These are phyloP conservation scores for Ciborinia camelliae DNA, from an alignment of 2,329 filamentous ascomycete species.

Conservation along the genomic window DNA sequence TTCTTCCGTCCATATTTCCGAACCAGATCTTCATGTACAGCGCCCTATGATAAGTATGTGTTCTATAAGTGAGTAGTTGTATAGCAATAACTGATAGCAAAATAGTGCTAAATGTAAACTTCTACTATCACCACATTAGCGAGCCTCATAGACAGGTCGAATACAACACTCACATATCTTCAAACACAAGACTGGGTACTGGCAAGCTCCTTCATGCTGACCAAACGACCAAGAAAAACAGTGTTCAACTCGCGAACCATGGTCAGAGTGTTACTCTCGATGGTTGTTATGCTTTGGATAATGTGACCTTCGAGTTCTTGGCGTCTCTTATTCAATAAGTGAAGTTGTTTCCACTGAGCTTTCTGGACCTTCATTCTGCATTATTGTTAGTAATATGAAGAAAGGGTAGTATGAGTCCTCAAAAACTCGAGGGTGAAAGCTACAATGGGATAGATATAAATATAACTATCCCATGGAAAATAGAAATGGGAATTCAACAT, in stretches of 20 bases:
- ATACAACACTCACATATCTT: neutral
- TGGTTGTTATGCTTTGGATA: conserved; percentile 29
- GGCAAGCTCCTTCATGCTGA: conserved; percentile 25
- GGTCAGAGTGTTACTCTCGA: conserved; percentile 30
- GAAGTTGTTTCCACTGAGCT: conserved; percentile 29
- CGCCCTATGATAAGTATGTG: conserved; percentile 25
- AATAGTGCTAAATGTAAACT: neutral
- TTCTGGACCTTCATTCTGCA: conserved; percentile 30
- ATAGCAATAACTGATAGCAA: conserved; percentile 31
- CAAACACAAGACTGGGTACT: neutral
- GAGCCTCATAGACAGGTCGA: neutral
- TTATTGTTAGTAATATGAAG: neutral
- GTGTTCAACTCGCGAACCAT: conserved; percentile 31
- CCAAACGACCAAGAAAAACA: conserved; percentile 30
- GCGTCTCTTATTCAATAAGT: conserved; percentile 32
- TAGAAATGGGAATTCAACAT: neutral
- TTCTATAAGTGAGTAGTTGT: conserved; percentile 22
- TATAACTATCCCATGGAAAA: neutral
- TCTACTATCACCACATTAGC: neutral
- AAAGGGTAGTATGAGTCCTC: neutral
- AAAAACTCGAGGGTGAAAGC: neutral
- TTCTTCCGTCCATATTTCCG: conserved; percentile 23
- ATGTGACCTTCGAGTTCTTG: conserved; percentile 32
- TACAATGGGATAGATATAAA: too few species aligned
- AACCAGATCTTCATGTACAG: conserved; percentile 1